phyloP scores from a whole-genome alignment of 1,284 basidiomycete genomes.

The Acaromyces ingoldii region DNA sequence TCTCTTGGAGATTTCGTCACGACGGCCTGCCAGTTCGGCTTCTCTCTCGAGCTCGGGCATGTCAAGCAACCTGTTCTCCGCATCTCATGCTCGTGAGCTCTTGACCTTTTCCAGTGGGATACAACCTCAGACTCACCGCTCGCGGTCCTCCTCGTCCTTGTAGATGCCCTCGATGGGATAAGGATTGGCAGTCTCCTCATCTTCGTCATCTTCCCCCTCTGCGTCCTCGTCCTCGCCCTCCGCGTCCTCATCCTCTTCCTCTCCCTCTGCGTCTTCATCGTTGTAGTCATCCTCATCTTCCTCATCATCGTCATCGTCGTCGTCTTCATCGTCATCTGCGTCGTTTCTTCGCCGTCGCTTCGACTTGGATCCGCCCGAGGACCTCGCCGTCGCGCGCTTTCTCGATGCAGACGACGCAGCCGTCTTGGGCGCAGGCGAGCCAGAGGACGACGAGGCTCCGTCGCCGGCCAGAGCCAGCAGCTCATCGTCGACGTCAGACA shows the following conservation, averaged over 20 bases:
- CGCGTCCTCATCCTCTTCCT: constrained; percentile 15
- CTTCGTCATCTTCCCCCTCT: constrained; percentile 15
- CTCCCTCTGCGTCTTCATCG: constrained; percentile 2
- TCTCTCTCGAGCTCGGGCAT: constrained; percentile 86
- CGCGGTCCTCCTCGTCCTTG: constrained; percentile 72
- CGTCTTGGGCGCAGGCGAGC: constrained; percentile 55
- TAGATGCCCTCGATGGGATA: constrained; percentile 90
- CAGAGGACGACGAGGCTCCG: constrained; percentile 53
- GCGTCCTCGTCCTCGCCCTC: constrained; percentile 5
- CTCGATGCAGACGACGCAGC: constrained; percentile 51
- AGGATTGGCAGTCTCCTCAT: constrained; percentile 57
- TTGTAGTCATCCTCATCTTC: constrained; percentile 52
- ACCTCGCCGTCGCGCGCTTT: background rate
- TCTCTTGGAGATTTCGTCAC: constrained; percentile 73
- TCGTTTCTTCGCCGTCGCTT: constrained; percentile 52
- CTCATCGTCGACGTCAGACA: constrained; percentile 59
- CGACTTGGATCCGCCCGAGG: background rate
- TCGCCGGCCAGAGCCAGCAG: constrained; percentile 65
- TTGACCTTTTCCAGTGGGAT: no score
- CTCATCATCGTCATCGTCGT: constrained; percentile 50
- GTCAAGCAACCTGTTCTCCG: constrained; percentile 67
- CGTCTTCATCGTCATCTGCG: constrained; percentile 52
- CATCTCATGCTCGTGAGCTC: no score
- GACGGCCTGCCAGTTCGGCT: constrained; percentile 70
- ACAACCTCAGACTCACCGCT: constrained; percentile 60